A percentile compares a stretch with the other conserved stretches of the same genome.
These are phyloP conservation scores for Fusarium odoratissimum DNA, from an alignment of 2,329 filamentous ascomycete genomes.

Conservation along the genomic window DNA sequence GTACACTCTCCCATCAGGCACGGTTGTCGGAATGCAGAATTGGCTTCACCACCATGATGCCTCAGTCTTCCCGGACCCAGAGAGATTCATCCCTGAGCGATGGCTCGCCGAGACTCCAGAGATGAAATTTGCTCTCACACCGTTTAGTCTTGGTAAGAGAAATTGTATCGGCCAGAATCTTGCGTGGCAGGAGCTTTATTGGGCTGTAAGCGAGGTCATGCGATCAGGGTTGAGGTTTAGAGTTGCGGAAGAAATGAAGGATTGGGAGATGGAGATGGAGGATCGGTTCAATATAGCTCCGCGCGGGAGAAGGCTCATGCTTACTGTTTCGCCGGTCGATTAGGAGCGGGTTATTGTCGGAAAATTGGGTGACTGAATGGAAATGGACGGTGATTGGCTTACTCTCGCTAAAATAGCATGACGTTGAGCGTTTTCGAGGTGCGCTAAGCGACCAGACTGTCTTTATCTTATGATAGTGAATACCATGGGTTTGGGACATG, in stretches of 20 bases:
- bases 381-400: rapidly evolving
- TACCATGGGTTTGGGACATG: not conserved
- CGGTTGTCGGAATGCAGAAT: not conserved
- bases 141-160: not conserved
- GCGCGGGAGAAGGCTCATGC: not conserved
- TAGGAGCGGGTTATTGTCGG: not conserved
- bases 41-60: not conserved
- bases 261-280: not conserved
- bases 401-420: too few species aligned
- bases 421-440: not conserved
- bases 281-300: not conserved
- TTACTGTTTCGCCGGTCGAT: not conserved
- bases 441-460: not conserved
- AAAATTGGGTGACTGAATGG: rapidly evolving
- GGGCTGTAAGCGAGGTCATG: not conserved
- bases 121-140: not conserved
- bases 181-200: not conserved
- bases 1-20: not conserved
- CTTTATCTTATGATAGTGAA: not conserved
- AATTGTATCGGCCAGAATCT: not conserved
- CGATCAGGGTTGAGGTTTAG: rapidly evolving
- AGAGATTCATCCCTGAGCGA: not conserved
- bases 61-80: rapidly evolving
- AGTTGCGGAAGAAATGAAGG: not conserved
- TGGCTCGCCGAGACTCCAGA: not conserved